Conservation (phyloP, 2,329 filamentous ascomycete species). For the Tolypocladium inflatum region DNA sequence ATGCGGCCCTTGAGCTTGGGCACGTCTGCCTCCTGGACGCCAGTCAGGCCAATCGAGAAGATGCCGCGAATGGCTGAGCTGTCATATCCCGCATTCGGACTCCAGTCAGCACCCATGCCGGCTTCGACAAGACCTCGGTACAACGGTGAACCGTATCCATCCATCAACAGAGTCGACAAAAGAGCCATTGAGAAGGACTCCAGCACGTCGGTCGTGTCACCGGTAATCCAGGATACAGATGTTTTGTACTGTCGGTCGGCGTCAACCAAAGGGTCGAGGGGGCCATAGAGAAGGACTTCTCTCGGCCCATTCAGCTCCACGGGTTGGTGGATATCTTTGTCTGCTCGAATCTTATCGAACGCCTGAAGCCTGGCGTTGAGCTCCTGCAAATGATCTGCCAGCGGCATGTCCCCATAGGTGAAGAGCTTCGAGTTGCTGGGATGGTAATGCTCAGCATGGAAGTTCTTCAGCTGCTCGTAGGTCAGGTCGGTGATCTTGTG, state of each 20-base stretch:
- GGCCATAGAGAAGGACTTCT: conserved; percentile 65
- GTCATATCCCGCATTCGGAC: conserved; percentile 89
- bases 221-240: conserved; percentile 85
- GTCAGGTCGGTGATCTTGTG: conserved; percentile 94
- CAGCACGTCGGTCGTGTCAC: conserved; percentile 70
- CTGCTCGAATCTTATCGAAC: conserved; percentile 62
- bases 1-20: conserved; percentile 67
- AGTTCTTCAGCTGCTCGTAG: conserved; percentile 78
- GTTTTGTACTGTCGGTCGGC: conserved; percentile 87
- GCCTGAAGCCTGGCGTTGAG: conserved; percentile 63
- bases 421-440: conserved; percentile 95
- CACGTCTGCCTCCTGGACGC: conserved; percentile 75
- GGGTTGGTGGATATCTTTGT: conserved; percentile 67
- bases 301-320: conserved; percentile 62
- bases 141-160: conserved; percentile 90
- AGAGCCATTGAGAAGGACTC: conserved; percentile 84
- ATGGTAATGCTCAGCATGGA: conserved; percentile 90
- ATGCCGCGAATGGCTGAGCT: conserved; percentile 66
- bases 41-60: conserved; percentile 84
- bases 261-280: conserved; percentile 78
- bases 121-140: conserved; percentile 84
- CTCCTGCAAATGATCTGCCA: conserved; percentile 71
- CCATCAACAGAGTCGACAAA: conserved; percentile 74
- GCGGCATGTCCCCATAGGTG: conserved; percentile 88
- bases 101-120: conserved; percentile 86